Evolutionary conservation across 2,329 filamentous ascomycete genomes (phyloP).

Genomic region (Verticillium nubilum): DNA sequence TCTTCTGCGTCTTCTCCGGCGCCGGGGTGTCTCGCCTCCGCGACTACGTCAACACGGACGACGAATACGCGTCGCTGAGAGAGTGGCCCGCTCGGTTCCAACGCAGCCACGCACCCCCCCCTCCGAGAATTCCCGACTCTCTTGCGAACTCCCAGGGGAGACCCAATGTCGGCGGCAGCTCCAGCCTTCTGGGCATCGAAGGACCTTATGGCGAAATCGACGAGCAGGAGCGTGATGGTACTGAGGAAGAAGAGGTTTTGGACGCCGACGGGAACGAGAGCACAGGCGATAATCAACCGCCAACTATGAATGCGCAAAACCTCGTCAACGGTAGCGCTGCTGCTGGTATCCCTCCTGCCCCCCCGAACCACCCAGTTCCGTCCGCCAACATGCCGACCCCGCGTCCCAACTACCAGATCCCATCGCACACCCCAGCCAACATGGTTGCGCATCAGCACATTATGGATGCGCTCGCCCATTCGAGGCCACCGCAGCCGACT

Average conservation of each 20-base stretch:
- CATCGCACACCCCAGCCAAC: not conserved
- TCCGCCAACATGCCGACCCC: not conserved
- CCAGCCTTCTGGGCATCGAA: not conserved
- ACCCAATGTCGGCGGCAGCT: not conserved
- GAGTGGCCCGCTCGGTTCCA: slow-evolving; percentile 16
- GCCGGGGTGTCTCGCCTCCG: slow-evolving; percentile 74
- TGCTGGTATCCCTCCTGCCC: not conserved
- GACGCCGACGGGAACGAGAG: slow-evolving; percentile 35
- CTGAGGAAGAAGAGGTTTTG: slow-evolving; percentile 38
- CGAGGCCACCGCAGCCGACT: not conserved
- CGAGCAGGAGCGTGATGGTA: slow-evolving; percentile 29
- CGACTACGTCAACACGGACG: slow-evolving; percentile 63
- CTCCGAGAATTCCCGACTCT: not conserved
- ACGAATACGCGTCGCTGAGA: slow-evolving; percentile 39
- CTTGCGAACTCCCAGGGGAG: not conserved
- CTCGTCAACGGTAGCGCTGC: slow-evolving; percentile 9
- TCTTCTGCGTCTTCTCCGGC: slow-evolving; percentile 97
- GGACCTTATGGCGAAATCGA: slow-evolving; percentile 26
- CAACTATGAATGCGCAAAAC: slow-evolving; percentile 8
- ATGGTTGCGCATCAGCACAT: not conserved
- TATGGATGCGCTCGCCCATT: not conserved
- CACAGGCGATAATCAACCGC: slow-evolving; percentile 23
- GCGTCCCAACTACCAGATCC: not conserved
- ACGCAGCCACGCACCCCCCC: slow-evolving; percentile 1
- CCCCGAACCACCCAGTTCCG: not conserved